Conservation (phyloP, 1,139 yeast genomes). For the Blastobotrys petasosporus region DNA sequence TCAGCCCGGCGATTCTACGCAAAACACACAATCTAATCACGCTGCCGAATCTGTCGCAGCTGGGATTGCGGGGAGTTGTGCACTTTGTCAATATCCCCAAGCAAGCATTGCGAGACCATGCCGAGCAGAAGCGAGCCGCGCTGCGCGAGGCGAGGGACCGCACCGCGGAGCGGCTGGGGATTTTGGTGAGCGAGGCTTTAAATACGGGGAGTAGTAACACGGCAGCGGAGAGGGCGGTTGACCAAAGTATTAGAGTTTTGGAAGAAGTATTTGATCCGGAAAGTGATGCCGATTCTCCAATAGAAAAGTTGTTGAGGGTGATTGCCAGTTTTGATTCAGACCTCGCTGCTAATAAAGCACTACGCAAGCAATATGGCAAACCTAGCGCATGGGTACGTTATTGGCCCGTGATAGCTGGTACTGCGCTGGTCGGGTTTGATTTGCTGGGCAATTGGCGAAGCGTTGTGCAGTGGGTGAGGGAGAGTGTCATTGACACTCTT, state of each 20-base stretch:
- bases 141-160: conserved; percentile 1
- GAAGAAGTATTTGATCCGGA: conserved; percentile 7
- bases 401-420: conserved; percentile 51
- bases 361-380: conserved; percentile 15
- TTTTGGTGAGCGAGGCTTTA: conserved; percentile 1
- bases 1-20: no score
- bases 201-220: not conserved
- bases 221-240: not conserved
- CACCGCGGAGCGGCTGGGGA: conserved; percentile 5
- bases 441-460: conserved; percentile 47
- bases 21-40: no score
- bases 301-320: conserved; percentile 4
- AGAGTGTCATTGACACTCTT: conserved; percentile 56
- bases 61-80: not conserved
- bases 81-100: conserved; percentile 2
- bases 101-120: not conserved
- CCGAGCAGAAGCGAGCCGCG: not conserved
- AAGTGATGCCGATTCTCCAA: not conserved
- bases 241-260: conserved; percentile 11
- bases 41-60: no score
- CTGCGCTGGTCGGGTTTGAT: conserved; percentile 32
- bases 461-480: conserved; percentile 50
- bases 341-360: not conserved
- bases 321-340: conserved; percentile 4
- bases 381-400: conserved; percentile 53